Evolutionary conservation across 352 stramenopile species (phyloP).

Genomic region (Elongisporangium prolatum): DNA sequence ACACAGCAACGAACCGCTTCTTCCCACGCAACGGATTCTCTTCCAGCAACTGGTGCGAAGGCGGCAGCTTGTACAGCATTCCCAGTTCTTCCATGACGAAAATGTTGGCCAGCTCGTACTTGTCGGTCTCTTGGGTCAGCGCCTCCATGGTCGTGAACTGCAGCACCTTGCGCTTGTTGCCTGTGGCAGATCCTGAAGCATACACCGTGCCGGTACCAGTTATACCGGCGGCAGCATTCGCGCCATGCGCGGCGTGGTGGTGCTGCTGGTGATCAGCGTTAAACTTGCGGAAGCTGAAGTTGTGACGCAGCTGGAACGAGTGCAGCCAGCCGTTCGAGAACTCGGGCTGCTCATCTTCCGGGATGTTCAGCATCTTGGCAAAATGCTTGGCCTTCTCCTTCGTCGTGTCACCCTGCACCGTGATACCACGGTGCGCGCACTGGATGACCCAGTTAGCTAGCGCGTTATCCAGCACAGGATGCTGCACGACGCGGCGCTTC

Average conservation of each 20-base stretch:
- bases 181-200: neutral
- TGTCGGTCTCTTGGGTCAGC: constrained; percentile 59
- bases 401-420: constrained; percentile 76
- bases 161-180: constrained; percentile 30
- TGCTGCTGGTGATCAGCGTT: constrained; percentile 52
- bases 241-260: constrained; percentile 1
- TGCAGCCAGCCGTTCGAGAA: constrained; percentile 82
- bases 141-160: constrained; percentile 59
- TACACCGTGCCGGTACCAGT: neutral
- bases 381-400: constrained; percentile 87
- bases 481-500: constrained; percentile 78
- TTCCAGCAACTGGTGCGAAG: constrained; percentile 35
- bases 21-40: constrained; percentile 54
- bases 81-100: constrained; percentile 76
- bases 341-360: constrained; percentile 66
- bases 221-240: neutral
- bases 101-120: constrained; percentile 68
- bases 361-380: constrained; percentile 75
- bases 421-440: constrained; percentile 70
- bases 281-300: constrained; percentile 83
- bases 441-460: constrained; percentile 87
- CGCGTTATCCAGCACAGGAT: constrained; percentile 71
- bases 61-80: constrained; percentile 68
- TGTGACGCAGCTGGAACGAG: constrained; percentile 78
- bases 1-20: constrained; percentile 64